These are phyloP conservation scores for Solanum lycopersicoides DNA, from an alignment of 257 asterid species.

Conservation along the genomic window DNA sequence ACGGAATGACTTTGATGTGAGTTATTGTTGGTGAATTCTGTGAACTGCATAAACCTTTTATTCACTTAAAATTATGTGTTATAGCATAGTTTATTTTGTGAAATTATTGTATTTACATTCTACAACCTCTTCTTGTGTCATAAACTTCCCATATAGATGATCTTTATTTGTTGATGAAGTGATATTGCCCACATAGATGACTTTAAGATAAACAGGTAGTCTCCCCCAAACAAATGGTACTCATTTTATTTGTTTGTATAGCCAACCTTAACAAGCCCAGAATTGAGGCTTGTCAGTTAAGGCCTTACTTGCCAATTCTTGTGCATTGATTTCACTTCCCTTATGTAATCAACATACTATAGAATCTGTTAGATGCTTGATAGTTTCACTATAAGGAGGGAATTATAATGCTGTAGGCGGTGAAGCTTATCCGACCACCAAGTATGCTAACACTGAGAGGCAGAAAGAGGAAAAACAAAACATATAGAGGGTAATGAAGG, in stretches of 20 bases:
- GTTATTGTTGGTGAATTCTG: not conserved
- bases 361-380: not conserved
- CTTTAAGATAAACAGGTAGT: not conserved
- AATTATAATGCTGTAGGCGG: not conserved
- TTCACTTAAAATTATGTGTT: not conserved
- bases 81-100: not conserved
- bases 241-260: not conserved
- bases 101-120: not conserved
- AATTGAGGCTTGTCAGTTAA: not conserved
- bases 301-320: not conserved
- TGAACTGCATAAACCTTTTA: not conserved
- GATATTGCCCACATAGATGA: not conserved
- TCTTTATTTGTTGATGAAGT: not conserved
- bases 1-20: slow-evolving; percentile 69
- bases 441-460: not conserved
- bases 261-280: not conserved
- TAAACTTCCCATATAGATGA: not conserved
- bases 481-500: not conserved
- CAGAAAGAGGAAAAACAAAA: not conserved
- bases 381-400: not conserved
- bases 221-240: not conserved
- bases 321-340: not conserved
- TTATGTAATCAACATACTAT: not conserved
- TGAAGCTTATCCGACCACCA: not conserved
- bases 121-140: not conserved